Base-by-base conservation (phyloP, 306 rosid species). In the Cucurbita moschata region DNA sequence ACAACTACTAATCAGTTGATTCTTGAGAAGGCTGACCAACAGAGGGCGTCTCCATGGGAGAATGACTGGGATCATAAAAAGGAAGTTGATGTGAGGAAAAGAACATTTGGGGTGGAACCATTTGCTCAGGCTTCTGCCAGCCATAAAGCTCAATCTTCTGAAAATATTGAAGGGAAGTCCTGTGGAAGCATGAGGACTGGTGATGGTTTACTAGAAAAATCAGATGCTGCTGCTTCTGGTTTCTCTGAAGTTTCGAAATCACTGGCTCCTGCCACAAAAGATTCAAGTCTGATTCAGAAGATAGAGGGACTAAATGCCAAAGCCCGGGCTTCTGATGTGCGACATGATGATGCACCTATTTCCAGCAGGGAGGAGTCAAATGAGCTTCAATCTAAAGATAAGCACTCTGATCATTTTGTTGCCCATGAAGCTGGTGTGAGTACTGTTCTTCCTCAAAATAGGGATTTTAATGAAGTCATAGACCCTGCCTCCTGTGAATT, bases 261-360 rank as follows among this genome's bases (percentile, higher is more conserved):
- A 18, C 80, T 30, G 71, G 68, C 77, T 47, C 78, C 85, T 79
- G 85, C 85, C 71, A 65, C 84, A 26, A 93, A 87, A 82, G 94
- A 90, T 78, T 72, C 95, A 77, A 87, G 88, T 77, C 68, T 94
- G 78, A 87, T 94, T 75, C 90, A 83, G 78, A 89, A 89, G 82
- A 89, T 94, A 75, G 95, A 90, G 85, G 92, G 95, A 82, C 81
- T 94, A 79, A 94, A 94, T 89, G 96, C 96, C 76, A 94, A 89
- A 84, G 95, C 87, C 35, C 88, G 98, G 23, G 84, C 81, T 72
- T 79, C 85, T 49, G 87, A 86, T 73, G 82, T 79, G 46, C 73
- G 75, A 21, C 71, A 18, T 75, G 97, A 89, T 84, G 77, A 46
- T 63, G 76, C 87, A 64, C 79, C 86, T 77, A 73, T 82, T 72